Evolutionary conservation across 768 basidiomycete species (phyloP).

Genomic region (Tylopilus subfusipes): DNA sequence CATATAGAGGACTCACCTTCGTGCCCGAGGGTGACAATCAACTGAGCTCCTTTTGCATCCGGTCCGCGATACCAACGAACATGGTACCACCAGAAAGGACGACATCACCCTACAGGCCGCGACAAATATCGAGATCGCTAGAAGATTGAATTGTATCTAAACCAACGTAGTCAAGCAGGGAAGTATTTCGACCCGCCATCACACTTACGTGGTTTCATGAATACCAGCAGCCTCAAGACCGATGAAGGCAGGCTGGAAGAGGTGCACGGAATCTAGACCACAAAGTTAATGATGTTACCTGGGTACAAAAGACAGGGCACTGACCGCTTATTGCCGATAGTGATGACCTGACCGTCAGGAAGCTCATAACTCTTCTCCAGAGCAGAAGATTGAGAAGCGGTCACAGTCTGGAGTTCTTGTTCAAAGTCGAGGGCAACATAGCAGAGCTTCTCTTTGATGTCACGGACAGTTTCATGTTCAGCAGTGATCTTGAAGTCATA

Average conservation of each 20-base stretch:
- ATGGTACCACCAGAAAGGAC: too few relatives aligned
- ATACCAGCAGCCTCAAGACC: too few relatives aligned
- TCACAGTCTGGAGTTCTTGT: conserved; percentile 89
- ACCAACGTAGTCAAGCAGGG: neutral
- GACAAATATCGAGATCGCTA: conserved; percentile 68
- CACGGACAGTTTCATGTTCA: conserved; percentile 90
- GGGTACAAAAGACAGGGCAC: conserved; percentile 3
- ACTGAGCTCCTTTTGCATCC: too few relatives aligned
- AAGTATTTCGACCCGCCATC: neutral
- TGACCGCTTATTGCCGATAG: conserved; percentile 65
- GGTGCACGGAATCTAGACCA: conserved; percentile 49
- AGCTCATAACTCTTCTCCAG: too few relatives aligned
- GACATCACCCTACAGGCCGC: conserved; percentile 33
- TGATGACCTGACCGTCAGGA: conserved; percentile 93
- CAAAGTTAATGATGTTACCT: neutral
- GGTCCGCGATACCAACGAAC: too few relatives aligned
- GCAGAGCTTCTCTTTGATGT: conserved; percentile 93
- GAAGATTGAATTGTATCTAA: conserved; percentile 54
- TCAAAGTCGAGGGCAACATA: conserved; percentile 94
- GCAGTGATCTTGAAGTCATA: conserved; percentile 93
- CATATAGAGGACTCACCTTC: conserved; percentile 55
- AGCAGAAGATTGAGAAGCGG: conserved; percentile 82
- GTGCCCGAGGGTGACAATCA: conserved; percentile 74
- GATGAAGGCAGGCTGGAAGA: conserved; percentile 58
- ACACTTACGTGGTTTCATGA: conserved; percentile 53